Evolutionary conservation across 2,329 filamentous ascomycete species (phyloP).

Genomic region (Zelopaecilomyces penicillatus): DNA sequence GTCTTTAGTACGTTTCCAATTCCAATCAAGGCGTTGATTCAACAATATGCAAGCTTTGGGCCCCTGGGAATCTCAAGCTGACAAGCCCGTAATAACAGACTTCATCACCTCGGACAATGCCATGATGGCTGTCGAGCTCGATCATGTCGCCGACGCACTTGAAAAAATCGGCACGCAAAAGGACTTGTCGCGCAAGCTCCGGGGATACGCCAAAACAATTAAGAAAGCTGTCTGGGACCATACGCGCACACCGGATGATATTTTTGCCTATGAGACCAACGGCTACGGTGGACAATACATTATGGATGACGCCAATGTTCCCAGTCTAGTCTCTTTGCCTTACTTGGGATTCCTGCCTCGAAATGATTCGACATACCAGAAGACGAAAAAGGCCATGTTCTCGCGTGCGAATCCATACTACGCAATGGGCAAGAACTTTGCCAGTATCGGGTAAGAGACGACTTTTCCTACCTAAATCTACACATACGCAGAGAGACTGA

Average conservation of each 20-base stretch:
- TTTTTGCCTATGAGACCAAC: slow-evolving; percentile 72
- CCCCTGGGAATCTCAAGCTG: background rate
- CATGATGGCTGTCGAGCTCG: slow-evolving; percentile 44
- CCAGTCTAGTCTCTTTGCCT: slow-evolving; percentile 56
- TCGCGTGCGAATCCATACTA: slow-evolving; percentile 73
- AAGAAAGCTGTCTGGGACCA: slow-evolving; percentile 57
- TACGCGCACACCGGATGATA: slow-evolving; percentile 36
- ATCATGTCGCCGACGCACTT: slow-evolving; percentile 52
- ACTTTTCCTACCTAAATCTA: too few relatives aligned
- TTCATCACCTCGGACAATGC: slow-evolving; percentile 37
- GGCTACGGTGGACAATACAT: slow-evolving; percentile 50
- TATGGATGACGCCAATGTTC: slow-evolving; percentile 60
- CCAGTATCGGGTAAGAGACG: slow-evolving; percentile 17
- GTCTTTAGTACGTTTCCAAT: slow-evolving; percentile 41
- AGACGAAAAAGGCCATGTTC: slow-evolving; percentile 72
- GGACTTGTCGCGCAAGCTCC: slow-evolving; percentile 45
- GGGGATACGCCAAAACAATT: slow-evolving; percentile 45
- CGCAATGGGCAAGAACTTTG: slow-evolving; percentile 16
- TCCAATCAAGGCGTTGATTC: background rate
- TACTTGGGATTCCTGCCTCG: slow-evolving; percentile 52
- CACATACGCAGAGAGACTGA: background rate
- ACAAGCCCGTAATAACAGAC: slow-evolving; percentile 15
- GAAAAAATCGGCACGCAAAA: slow-evolving; percentile 59
- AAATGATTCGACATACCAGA: slow-evolving; percentile 61
- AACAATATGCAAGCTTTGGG: too few relatives aligned